Evolutionary conservation across 768 basidiomycete genomes (phyloP).

Genomic region (Leccinum fibrillosum): DNA sequence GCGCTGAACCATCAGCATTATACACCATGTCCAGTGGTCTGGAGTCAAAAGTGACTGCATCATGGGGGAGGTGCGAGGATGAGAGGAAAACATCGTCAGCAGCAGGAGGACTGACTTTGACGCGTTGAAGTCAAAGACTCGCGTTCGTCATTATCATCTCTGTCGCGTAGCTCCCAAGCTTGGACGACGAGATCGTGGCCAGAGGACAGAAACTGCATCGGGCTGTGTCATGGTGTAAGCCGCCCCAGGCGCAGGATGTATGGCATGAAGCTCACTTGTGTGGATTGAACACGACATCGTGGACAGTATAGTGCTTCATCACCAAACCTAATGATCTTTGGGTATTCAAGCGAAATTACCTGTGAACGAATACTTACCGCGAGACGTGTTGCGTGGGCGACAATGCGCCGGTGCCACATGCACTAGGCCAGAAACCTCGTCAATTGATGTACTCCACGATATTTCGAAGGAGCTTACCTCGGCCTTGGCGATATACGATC

Average conservation of each 20-base stretch:
- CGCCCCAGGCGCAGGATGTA: background rate
- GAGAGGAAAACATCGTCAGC: background rate
- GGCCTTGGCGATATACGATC: slow-evolving; percentile 37
- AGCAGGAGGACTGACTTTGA: slow-evolving; percentile 13
- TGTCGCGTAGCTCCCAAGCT: slow-evolving; percentile 38
- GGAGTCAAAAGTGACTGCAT: slow-evolving; percentile 22
- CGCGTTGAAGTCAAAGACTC: slow-evolving; percentile 10
- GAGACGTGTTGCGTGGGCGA: slow-evolving; percentile 15
- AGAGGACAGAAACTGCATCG: slow-evolving; percentile 41
- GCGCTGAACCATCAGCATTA: slow-evolving; percentile 36
- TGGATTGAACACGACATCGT: slow-evolving; percentile 55
- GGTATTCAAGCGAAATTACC: background rate
- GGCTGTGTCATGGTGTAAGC: slow-evolving; percentile 27
- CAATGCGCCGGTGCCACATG: slow-evolving; percentile 19
- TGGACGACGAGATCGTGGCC: slow-evolving; percentile 44
- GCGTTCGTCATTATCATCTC: slow-evolving; percentile 15
- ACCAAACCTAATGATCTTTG: slow-evolving; percentile 10
- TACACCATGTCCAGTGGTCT: slow-evolving; percentile 46
- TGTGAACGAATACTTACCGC: slow-evolving; percentile 11
- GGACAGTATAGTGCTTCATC: slow-evolving; percentile 51
- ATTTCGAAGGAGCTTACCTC: slow-evolving; percentile 13
- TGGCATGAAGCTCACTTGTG: slow-evolving; percentile 33
- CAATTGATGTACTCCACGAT: background rate
- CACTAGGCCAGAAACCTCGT: slow-evolving; percentile 13
- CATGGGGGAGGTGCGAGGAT: slow-evolving; percentile 2